A percentile compares a stretch with the other conserved stretches of the same genome.
Conservation (phyloP, 2,329 filamentous ascomycete genomes). For the Aspergillus sp. region DNA sequence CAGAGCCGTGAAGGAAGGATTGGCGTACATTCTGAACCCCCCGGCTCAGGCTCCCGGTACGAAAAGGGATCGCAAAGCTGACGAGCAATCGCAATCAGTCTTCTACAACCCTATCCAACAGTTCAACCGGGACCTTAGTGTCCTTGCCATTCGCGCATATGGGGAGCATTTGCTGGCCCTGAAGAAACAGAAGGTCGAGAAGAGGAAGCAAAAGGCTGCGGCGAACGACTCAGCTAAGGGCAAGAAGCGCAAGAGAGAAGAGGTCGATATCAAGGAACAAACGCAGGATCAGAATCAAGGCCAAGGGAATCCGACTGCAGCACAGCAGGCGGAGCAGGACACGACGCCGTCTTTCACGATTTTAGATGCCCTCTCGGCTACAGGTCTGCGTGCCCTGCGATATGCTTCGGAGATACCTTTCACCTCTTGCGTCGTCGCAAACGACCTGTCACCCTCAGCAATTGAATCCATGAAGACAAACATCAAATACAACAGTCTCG, state of each 20-base stretch:
- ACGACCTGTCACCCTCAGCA: slow-evolving; percentile 79
- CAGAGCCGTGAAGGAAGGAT: slow-evolving; percentile 65
- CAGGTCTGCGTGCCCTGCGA: slow-evolving; percentile 83
- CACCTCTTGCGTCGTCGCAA: slow-evolving; percentile 78
- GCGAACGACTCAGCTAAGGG: slow-evolving; percentile 36
- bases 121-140: slow-evolving; percentile 94
- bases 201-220: slow-evolving; percentile 38
- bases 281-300: slow-evolving; percentile 21
- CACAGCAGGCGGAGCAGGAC: slow-evolving; percentile 30
- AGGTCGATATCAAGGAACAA: slow-evolving; percentile 26
- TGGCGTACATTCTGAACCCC: slow-evolving; percentile 68
- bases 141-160: slow-evolving; percentile 87
- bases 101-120: slow-evolving; percentile 99
- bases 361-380: slow-evolving; percentile 91
- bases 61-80: slow-evolving; percentile 49
- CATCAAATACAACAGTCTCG: slow-evolving; percentile 76
- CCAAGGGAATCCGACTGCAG: slow-evolving; percentile 19
- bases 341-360: slow-evolving; percentile 68
- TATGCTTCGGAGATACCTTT: slow-evolving; percentile 92
- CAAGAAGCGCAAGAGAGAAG: slow-evolving; percentile 43
- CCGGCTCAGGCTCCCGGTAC: slow-evolving; percentile 48
- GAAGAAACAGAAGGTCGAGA: slow-evolving; percentile 53
- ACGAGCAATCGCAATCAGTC: slow-evolving; percentile 71
- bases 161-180: slow-evolving; percentile 66
- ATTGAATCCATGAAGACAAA: slow-evolving; percentile 82